Evolutionary conservation across 1,284 basidiomycete species (phyloP).

Genomic region (Puccinia horiana): DNA sequence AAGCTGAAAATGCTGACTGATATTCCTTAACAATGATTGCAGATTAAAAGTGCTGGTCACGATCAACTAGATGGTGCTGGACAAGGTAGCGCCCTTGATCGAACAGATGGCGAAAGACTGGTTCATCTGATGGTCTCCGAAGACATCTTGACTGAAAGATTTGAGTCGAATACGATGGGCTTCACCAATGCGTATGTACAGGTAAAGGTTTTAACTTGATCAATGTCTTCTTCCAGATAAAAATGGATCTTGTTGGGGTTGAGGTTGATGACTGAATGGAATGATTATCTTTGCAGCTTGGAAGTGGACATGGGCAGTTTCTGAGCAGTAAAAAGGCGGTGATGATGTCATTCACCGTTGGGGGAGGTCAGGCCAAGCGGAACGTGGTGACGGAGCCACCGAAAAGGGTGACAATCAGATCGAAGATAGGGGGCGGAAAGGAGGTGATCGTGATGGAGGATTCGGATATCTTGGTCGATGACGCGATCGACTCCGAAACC

Average conservation of each 20-base stretch:
- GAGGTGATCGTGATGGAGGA: background rate
- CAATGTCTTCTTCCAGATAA: background rate
- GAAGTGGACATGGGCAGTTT: background rate
- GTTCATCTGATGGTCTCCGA: constrained; percentile 65
- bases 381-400: background rate
- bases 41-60: constrained; percentile 62
- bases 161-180: constrained; percentile 57
- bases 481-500: background rate
- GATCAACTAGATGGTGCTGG: constrained; percentile 65
- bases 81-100: constrained; percentile 63
- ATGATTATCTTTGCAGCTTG: constrained; percentile 1
- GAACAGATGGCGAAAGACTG: constrained; percentile 67
- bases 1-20: background rate
- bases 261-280: background rate
- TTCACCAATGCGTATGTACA: constrained; percentile 59
- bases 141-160: constrained; percentile 60
- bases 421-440: background rate
- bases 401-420: background rate
- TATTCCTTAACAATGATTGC: constrained; percentile 30
- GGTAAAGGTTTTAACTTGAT: constrained; percentile 52
- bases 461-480: background rate
- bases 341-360: constrained; percentile 12
- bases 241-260: background rate
- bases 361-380: background rate
- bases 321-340: constrained; percentile 13